Base-by-base conservation (phyloP, 2,329 filamentous ascomycete species). In the Cordyceps militaris region DNA sequence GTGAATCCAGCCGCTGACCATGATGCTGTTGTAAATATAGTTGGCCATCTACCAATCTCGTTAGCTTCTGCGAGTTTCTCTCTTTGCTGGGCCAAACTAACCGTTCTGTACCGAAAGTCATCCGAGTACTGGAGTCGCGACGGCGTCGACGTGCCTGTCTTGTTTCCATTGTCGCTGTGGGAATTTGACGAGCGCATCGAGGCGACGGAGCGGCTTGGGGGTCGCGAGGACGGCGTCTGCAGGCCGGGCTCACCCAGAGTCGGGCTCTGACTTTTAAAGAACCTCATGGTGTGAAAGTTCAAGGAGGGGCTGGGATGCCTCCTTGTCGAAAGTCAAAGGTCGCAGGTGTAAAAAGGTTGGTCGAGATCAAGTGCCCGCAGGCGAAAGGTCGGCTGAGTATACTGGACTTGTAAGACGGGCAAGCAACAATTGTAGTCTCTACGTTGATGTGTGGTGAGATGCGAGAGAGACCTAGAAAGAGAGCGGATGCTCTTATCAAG, bases 81-180 rank as follows among this genome's bases (percentile, higher is more conserved):
- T 19, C 21, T 11, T 26, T 4, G 28, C 2, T 11, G 19, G 2
- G n/a, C 9, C 28, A 32, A n/a, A 60, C 67, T 60, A 44, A 69
- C 69, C n/a, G 68, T 70, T 49, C 61, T 62, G 57, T 65, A 69
- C 6, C 66, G 66, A 51, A 70, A 67, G 11, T 66, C 67, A 60
- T 70, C 68, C 21, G 66, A 63, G 43, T 67, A 68, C 14, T 32
- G 48, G 7, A 34, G 28, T 21, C 13, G n/a, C 10, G 32, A 30
- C 7, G 56, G 56, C 2, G 48, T 47, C 16, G 40, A 51, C 23
- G 21, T 38, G 14, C 48, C 49, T 2, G 48, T 42, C 32, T 30
- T 47, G 21, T 48, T 16, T 23, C 11, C 49, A 28, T 36, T 28
- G 3, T 57, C 56, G 11, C 36, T 42, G 26, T 52, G 32, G 11